phyloP scores from a whole-genome alignment of 805 yeast genomes.

The Nakazawaea ishiwadae region DNA sequence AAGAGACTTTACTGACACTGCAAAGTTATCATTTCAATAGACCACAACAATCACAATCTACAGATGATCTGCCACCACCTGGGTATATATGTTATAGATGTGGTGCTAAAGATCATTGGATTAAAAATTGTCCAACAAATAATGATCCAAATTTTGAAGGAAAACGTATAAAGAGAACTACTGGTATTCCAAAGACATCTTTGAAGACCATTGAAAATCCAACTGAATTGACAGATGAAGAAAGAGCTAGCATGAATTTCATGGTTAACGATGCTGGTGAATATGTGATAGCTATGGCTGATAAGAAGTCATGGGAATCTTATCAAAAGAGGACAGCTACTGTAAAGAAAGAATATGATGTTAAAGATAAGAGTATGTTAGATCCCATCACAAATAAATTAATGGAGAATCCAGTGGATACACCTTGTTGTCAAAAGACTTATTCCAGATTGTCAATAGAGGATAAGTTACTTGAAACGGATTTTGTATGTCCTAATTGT shows the following conservation, averaged over 20 bases:
- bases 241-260: constrained; percentile 49
- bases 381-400: constrained; percentile 70
- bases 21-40: constrained; percentile 10
- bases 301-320: constrained; percentile 82
- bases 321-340: constrained; percentile 60
- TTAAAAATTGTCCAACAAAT: constrained; percentile 91
- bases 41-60: constrained; percentile 17
- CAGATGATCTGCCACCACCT: constrained; percentile 86
- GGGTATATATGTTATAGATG: constrained; percentile 96
- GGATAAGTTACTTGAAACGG: constrained; percentile 66
- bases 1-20: constrained; percentile 73
- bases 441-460: constrained; percentile 64
- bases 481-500: constrained; percentile 90
- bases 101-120: constrained; percentile 92
- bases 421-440: constrained; percentile 60
- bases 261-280: constrained; percentile 94
- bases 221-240: constrained; percentile 47
- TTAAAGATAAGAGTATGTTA: constrained; percentile 55
- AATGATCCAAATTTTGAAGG: constrained; percentile 94
- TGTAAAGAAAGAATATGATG: constrained; percentile 38
- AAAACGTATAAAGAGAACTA: constrained; percentile 82
- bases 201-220: constrained; percentile 84
- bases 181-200: constrained; percentile 95
- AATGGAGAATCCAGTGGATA: constrained; percentile 67
- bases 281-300: constrained; percentile 95